Evolutionary conservation across 2,329 filamentous ascomycete genomes (phyloP).

Genomic region (Nothopassalora personata): DNA sequence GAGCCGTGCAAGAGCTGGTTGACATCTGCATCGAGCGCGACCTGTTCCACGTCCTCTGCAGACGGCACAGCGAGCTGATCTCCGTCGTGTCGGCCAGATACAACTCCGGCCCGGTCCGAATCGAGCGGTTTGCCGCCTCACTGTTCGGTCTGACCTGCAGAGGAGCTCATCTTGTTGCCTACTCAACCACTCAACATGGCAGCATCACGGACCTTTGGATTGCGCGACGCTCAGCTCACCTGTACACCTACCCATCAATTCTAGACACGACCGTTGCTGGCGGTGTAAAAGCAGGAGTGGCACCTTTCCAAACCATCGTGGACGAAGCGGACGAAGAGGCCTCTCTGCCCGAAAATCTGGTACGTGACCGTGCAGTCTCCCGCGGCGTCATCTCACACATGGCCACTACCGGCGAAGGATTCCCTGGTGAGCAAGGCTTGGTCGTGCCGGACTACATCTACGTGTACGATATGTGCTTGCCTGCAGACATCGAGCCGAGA

Average conservation of each 20-base stretch:
- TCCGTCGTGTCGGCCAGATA: conserved; percentile 61
- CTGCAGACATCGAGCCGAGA: conserved; percentile 59
- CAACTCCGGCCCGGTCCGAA: conserved; percentile 56
- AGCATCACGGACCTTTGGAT: conserved; percentile 60
- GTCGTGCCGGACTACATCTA: conserved; percentile 87
- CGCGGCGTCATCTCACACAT: conserved; percentile 75
- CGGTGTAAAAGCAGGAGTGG: conserved; percentile 74
- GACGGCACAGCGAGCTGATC: conserved; percentile 75
- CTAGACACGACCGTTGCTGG: conserved; percentile 90
- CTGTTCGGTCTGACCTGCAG: conserved; percentile 71
- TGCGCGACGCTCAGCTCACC: conserved; percentile 65
- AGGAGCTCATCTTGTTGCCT: conserved; percentile 74
- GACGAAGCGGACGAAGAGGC: conserved; percentile 88
- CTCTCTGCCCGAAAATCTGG: conserved; percentile 62
- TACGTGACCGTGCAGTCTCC: conserved; percentile 54
- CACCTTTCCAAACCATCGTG: conserved; percentile 72
- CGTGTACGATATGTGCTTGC: conserved; percentile 79
- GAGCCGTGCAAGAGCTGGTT: conserved; percentile 62
- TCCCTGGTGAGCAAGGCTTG: conserved; percentile 72
- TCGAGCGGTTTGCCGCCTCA: conserved; percentile 67
- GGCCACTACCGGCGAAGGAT: conserved; percentile 66
- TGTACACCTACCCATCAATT: conserved; percentile 81
- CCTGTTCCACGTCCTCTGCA: conserved; percentile 65
- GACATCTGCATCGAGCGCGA: conserved; percentile 40
- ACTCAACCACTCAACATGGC: conserved; percentile 49